Base-by-base conservation (phyloP, 202 grass and related monocot species). In the Bolboschoenoplectus hybrid region DNA sequence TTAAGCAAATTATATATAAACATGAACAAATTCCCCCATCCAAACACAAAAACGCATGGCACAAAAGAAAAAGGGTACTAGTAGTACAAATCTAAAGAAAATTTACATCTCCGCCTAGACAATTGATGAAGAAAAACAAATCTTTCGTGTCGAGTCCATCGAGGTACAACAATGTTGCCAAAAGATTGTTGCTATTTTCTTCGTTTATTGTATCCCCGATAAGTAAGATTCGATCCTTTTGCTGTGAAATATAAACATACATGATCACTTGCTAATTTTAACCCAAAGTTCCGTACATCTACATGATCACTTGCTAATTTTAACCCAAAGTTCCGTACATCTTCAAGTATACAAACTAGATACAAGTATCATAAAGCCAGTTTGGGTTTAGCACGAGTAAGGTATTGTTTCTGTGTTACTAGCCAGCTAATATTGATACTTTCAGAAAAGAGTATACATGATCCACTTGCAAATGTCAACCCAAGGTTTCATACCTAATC, bases 41-140 rank as follows among this genome's bases (percentile, higher is more conserved):
- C 14, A 80, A 82, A 75, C 13, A 92, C 72, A 40, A 55, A 77
- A 47, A 26, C 41, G 65, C 65, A 5, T 6, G 65, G 7, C 74
- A 82, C 1, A 82, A 7, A 26, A 82, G 76, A n/a, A 69, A 87
- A 44, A 61, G 51, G 56, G 1, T 67, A 83, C 32, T 58, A 86
- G 32, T 2, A 1, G 71, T 41, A 80, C 12, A 60, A 43, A 58
- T 43, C 36, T 86, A 7, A 46, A 7, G 85, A 88, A 45, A 81
- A 86, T 87, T 95, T 90, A 99, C 97, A 91, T 99, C 97, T 86
- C 97, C 97, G 67, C 97, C 97, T 84, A 86, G 91, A 41, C 93
- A 92, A 82, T 96, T 99, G 51, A 98, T 98, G 82, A 95, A 98
- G n/a, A 98, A 81, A 86, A 88, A 85, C 66, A 98, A 85, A 83